A percentile compares a stretch with the other conserved stretches of the same genome.
phyloP scores from a whole-genome alignment of 371 early-diverging fungal species.

The Chytridium lagenaria region DNA sequence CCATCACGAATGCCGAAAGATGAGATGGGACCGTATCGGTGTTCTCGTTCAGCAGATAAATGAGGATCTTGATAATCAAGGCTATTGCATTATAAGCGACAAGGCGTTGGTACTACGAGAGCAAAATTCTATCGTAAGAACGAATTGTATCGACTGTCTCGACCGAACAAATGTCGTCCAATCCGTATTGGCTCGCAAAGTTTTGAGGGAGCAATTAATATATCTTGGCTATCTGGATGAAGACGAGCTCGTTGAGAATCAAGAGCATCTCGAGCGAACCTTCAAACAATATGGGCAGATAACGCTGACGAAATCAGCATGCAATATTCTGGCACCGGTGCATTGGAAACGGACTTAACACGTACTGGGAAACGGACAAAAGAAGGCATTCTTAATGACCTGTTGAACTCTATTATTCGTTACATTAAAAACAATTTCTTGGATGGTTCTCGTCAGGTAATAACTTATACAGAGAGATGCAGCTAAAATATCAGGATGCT shows the following conservation, averaged over 20 bases:
- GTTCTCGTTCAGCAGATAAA: conserved; percentile 74
- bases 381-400: conserved; percentile 83
- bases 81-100: conserved; percentile 45
- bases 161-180: conserved; percentile 99
- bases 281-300: conserved; percentile 91
- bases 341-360: conserved; percentile 97
- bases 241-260: conserved; percentile 66
- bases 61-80: conserved; percentile 69
- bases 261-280: conserved; percentile 47
- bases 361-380: conserved; percentile 88
- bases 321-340: conserved; percentile 98
- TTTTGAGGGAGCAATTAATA: conserved; percentile 43
- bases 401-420: conserved; percentile 79
- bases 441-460: conserved; percentile 88
- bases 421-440: conserved; percentile 93
- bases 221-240: conserved; percentile 45
- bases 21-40: conserved; percentile 86
- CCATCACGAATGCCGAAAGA: conserved; percentile 91
- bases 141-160: conserved; percentile 99
- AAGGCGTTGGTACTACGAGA: conserved; percentile 47
- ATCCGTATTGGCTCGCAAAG: conserved; percentile 78
- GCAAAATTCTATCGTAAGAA: conserved; percentile 89
- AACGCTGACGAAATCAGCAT: conserved; percentile 97
- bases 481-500: conserved; percentile 64
- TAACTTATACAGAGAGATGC: neutral